Conservation (phyloP, 2,329 filamentous ascomycete species). For the Phyllosticta citrichinensis region DNA sequence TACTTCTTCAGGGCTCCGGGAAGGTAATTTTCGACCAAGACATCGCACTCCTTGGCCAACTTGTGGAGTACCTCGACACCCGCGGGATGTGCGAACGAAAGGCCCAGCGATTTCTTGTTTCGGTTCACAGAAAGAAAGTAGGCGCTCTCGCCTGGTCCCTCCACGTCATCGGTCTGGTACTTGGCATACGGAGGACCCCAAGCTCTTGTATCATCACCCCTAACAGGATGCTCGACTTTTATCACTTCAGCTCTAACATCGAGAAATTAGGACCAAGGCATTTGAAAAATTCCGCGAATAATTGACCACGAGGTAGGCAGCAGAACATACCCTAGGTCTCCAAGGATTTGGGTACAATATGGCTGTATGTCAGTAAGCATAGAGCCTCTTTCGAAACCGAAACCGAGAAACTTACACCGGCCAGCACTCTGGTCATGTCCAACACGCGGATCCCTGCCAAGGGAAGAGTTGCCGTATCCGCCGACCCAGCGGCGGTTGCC, state of each 20-base stretch:
- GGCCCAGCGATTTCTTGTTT: slow-evolving; percentile 88
- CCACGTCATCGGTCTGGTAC: slow-evolving; percentile 51
- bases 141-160: slow-evolving; percentile 78
- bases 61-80: slow-evolving; percentile 82
- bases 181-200: slow-evolving; percentile 93
- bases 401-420: slow-evolving; percentile 56
- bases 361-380: slow-evolving; percentile 46
- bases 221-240: slow-evolving; percentile 87
- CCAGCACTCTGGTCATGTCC: slow-evolving; percentile 93
- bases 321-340: slow-evolving; percentile 73
- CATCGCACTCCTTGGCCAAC: slow-evolving; percentile 74
- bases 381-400: not conserved
- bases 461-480: slow-evolving; percentile 45
- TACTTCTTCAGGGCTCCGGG: slow-evolving; percentile 87
- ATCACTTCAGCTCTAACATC: slow-evolving; percentile 75
- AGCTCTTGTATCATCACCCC: slow-evolving; percentile 86
- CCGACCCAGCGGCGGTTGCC: slow-evolving; percentile 4
- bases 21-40: slow-evolving; percentile 94
- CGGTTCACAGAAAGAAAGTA: slow-evolving; percentile 93
- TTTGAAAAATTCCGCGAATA: slow-evolving; percentile 25
- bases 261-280: slow-evolving; percentile 16
- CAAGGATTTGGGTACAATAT: slow-evolving; percentile 93
- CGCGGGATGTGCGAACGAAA: slow-evolving; percentile 79
- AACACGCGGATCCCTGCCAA: slow-evolving; percentile 80
- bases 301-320: slow-evolving; percentile 4